These are phyloP conservation scores for Choanephora cucurbitarum DNA, from an alignment of 371 early-diverging fungal species.

Conservation along the genomic window DNA sequence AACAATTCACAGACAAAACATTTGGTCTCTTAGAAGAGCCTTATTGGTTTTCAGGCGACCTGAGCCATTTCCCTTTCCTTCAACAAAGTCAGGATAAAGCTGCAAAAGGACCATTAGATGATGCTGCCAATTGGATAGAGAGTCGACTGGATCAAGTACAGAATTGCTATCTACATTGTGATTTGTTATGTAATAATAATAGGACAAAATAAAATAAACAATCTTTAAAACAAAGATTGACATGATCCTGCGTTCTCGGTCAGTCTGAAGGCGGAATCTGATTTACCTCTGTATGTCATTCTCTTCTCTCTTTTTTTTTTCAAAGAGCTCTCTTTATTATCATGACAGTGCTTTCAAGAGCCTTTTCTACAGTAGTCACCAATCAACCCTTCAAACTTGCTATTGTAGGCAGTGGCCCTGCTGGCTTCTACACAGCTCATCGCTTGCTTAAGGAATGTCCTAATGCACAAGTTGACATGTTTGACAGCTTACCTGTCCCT, in stretches of 20 bases:
- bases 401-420: conserved; percentile 87
- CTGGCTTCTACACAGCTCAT: conserved; percentile 93
- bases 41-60: conserved; percentile 34
- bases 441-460: conserved; percentile 67
- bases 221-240: too few relatives aligned
- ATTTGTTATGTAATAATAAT: conserved; percentile 20
- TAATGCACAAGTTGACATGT: conserved; percentile 76
- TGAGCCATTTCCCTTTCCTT: conserved; percentile 29
- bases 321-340: too few relatives aligned
- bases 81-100: conserved; percentile 2
- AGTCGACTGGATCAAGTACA: conserved; percentile 11
- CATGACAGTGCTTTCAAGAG: conserved; percentile 18
- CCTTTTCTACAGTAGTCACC: conserved; percentile 21
- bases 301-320: too few relatives aligned
- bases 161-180: conserved; percentile 18
- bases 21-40: conserved; percentile 21
- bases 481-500: conserved; percentile 85
- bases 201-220: too few relatives aligned
- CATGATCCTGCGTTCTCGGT: too few relatives aligned
- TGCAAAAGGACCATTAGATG: conserved; percentile 6
- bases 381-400: conserved; percentile 57
- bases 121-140: conserved; percentile 20
- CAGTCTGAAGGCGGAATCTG: too few relatives aligned
- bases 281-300: too few relatives aligned
- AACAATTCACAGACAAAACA: conserved; percentile 24